Conservation (phyloP, 129 eudicot species). For the Lonicera japonica region DNA sequence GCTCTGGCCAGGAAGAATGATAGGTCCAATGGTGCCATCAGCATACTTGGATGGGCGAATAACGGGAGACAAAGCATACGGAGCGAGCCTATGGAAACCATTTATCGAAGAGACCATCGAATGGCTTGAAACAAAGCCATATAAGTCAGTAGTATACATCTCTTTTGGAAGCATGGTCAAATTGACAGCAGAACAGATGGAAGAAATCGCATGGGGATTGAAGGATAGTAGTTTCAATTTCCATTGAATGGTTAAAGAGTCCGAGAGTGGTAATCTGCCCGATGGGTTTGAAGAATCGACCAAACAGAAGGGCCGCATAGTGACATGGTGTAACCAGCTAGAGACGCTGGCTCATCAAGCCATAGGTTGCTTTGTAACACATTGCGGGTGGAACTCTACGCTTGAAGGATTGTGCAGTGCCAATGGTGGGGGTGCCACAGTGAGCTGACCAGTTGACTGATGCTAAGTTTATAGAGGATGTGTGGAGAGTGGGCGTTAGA, state of each 20-base stretch:
- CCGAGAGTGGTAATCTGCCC: constrained; percentile 43
- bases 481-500: constrained; percentile 55
- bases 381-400: constrained; percentile 80
- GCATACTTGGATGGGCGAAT: constrained; percentile 50
- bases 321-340: constrained; percentile 62
- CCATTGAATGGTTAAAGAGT: constrained; percentile 51
- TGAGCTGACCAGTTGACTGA: constrained; percentile 56
- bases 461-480: constrained; percentile 53
- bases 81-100: constrained; percentile 55
- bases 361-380: constrained; percentile 57
- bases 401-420: constrained; percentile 55
- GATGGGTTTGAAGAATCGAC: constrained; percentile 25
- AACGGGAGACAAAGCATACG: constrained; percentile 55
- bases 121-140: constrained; percentile 54
- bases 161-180: constrained; percentile 73
- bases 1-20: constrained; percentile 39
- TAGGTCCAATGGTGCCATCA: constrained; percentile 76
- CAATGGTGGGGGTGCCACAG: constrained; percentile 59
- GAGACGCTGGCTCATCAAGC: constrained; percentile 51
- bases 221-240: constrained; percentile 21
- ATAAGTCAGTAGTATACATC: constrained; percentile 42
- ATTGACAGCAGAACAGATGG: constrained; percentile 38
- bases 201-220: constrained; percentile 50
- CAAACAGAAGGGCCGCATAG: constrained; percentile 32
- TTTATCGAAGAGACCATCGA: constrained; percentile 27